Percentiles rank a stretch among this genome's conserved stretches.
These are phyloP conservation scores for Canavalia gladiata DNA, from an alignment of 306 rosid genomes.

Conservation along the genomic window DNA sequence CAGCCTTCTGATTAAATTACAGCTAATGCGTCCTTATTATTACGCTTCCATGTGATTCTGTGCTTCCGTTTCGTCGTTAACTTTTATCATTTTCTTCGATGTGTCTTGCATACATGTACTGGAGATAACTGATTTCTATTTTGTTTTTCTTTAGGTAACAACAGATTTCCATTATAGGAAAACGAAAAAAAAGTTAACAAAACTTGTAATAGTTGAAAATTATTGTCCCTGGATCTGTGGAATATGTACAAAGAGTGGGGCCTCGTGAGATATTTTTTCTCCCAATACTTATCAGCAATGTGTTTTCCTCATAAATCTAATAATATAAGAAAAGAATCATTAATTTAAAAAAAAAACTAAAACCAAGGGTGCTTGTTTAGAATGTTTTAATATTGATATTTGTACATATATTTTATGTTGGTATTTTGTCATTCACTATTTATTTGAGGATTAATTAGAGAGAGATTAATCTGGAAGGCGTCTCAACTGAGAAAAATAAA, in stretches of 20 bases:
- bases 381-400: too few relatives aligned
- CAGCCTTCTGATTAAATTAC: too few relatives aligned
- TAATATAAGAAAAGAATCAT: not conserved
- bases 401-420: too few relatives aligned
- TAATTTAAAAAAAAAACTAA: too few relatives aligned
- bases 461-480: too few relatives aligned
- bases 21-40: too few relatives aligned
- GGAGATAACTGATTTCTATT: not conserved
- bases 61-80: not conserved
- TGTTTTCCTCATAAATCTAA: not conserved
- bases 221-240: not conserved
- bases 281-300: not conserved
- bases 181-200: not conserved
- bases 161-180: not conserved
- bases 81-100: not conserved
- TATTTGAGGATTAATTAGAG: too few relatives aligned
- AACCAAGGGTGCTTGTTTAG: too few relatives aligned
- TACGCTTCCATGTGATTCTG: not conserved
- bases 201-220: not conserved
- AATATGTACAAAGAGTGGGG: not conserved
- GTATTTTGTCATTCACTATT: too few relatives aligned
- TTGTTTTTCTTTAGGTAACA: not conserved
- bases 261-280: not conserved
- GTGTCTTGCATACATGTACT: not conserved
- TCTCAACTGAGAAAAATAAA: too few relatives aligned